Conservation (phyloP, 371 early-diverging fungal genomes). For the Lichtheimia corymbifera region DNA sequence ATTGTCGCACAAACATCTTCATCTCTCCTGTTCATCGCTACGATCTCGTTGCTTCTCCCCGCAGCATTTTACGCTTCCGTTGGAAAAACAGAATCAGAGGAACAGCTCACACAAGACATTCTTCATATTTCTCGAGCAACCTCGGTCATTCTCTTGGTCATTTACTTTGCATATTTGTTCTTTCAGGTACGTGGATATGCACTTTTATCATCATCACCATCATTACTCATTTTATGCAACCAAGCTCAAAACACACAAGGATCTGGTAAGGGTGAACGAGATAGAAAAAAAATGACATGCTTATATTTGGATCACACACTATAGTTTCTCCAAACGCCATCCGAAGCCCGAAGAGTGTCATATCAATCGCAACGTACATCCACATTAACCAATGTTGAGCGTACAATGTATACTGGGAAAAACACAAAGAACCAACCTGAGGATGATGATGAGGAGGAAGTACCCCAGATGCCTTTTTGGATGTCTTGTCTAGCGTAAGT, state of each 20-base stretch:
- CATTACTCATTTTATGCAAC: not conserved
- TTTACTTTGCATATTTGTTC: conserved; percentile 73
- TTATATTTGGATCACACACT: not conserved
- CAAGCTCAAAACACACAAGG: conserved; percentile 68
- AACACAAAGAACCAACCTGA: conserved; percentile 8
- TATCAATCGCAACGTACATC: conserved; percentile 13
- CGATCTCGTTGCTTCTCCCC: conserved; percentile 76
- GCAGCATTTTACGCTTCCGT: conserved; percentile 70
- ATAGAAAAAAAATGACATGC: not conserved
- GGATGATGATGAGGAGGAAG: conserved; percentile 61
- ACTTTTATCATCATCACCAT: not conserved
- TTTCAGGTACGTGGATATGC: conserved; percentile 59
- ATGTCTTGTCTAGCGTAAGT: conserved; percentile 48
- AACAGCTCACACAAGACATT: conserved; percentile 43
- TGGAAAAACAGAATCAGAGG: conserved; percentile 13
- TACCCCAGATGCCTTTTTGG: conserved; percentile 55
- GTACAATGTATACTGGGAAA: conserved; percentile 1
- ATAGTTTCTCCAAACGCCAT: conserved; percentile 29
- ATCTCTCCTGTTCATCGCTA: conserved; percentile 74
- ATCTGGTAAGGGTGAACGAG: conserved; percentile 39
- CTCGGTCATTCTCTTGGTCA: conserved; percentile 68
- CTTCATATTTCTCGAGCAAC: conserved; percentile 69
- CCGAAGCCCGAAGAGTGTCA: conserved; percentile 17
- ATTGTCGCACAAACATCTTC: conserved; percentile 83
- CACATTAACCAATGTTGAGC: conserved; percentile 6